Percentiles rank a stretch among this genome's conserved stretches.
phyloP scores from a whole-genome alignment of 352 stramenopile species.

The Pythium chondricola region DNA sequence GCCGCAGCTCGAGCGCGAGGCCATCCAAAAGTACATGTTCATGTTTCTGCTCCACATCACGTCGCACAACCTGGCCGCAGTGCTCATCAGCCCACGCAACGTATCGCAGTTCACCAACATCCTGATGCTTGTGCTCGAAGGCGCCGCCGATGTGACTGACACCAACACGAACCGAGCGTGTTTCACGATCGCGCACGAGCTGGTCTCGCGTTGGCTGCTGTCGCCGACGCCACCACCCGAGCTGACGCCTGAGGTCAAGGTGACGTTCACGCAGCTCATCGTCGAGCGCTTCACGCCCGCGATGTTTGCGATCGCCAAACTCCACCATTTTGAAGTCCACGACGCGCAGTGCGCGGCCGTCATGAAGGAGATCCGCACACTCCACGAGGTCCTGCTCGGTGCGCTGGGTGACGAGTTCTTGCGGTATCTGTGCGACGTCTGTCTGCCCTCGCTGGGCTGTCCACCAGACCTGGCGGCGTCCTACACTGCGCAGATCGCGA shows the following conservation, averaged over 20 bases:
- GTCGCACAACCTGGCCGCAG: constrained; percentile 55
- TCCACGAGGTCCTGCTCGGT: constrained; percentile 57
- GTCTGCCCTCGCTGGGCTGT: constrained; percentile 53
- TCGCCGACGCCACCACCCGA: constrained; percentile 21
- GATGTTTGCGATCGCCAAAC: constrained; percentile 65
- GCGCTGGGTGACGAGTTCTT: constrained; percentile 58
- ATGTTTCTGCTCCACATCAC: constrained; percentile 72
- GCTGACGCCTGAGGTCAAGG: constrained; percentile 29
- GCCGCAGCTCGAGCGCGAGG: constrained; percentile 66
- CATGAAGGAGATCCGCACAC: constrained; percentile 71
- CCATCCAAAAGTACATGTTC: constrained; percentile 78
- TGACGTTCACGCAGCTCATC: constrained; percentile 51
- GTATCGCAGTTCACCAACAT: constrained; percentile 56
- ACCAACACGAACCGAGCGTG: constrained; percentile 67
- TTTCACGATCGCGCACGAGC: constrained; percentile 69
- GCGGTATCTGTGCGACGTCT: constrained; percentile 51
- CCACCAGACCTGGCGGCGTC: constrained; percentile 41
- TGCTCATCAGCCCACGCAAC: constrained; percentile 69
- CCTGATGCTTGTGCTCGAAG: constrained; percentile 61
- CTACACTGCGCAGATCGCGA: constrained; percentile 59
- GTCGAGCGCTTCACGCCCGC: constrained; percentile 64
- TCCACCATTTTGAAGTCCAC: constrained; percentile 62
- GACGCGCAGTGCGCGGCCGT: constrained; percentile 57
- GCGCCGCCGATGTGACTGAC: constrained; percentile 57
- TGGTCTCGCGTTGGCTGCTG: constrained; percentile 58